These are phyloP conservation scores for Suillus plorans DNA, from an alignment of 768 basidiomycete species.

Conservation along the genomic window DNA sequence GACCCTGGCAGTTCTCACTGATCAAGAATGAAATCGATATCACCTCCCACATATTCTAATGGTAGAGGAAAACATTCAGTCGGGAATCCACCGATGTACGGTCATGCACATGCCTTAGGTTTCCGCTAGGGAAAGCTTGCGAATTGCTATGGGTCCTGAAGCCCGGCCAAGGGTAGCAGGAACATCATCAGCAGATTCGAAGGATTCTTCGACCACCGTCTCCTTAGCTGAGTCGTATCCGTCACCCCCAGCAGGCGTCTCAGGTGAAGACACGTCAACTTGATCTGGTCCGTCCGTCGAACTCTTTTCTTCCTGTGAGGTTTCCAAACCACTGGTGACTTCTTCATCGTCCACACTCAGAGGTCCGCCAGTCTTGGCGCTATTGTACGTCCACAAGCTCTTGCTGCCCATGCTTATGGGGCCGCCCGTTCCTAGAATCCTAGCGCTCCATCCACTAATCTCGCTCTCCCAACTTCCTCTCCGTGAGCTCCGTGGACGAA, in stretches of 20 bases:
- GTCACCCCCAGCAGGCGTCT: constrained; percentile 9
- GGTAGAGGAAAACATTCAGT: neutral
- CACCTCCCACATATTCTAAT: neutral
- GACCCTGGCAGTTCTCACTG: neutral
- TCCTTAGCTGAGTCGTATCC: constrained; percentile 8
- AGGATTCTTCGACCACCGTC: constrained; percentile 8
- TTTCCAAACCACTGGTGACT: constrained; percentile 16
- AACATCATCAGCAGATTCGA: constrained; percentile 14
- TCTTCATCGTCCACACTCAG: constrained; percentile 44
- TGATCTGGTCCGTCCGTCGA: constrained; percentile 9
- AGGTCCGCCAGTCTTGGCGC: constrained; percentile 53
- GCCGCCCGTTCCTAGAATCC: constrained; percentile 46
- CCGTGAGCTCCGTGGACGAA: constrained; percentile 82
- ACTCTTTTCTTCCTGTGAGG: constrained; percentile 13
- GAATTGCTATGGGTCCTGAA: constrained; percentile 12
- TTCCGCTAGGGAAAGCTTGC: neutral
- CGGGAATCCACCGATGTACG: neutral
- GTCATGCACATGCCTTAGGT: constrained; percentile 1
- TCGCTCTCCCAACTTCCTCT: constrained; percentile 92
- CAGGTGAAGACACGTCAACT: constrained; percentile 5
- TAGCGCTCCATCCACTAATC: constrained; percentile 85
- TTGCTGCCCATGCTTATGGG: constrained; percentile 51
- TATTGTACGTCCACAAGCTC: constrained; percentile 62
- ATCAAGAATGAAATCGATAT: neutral
- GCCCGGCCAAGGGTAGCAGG: constrained; percentile 29